Evolutionary conservation across 495 filamentous ascomycete genomes (phyloP), one percentile per base, ranked within the genome.

Genomic region (Aspergillus incahuasiensis): DNA sequence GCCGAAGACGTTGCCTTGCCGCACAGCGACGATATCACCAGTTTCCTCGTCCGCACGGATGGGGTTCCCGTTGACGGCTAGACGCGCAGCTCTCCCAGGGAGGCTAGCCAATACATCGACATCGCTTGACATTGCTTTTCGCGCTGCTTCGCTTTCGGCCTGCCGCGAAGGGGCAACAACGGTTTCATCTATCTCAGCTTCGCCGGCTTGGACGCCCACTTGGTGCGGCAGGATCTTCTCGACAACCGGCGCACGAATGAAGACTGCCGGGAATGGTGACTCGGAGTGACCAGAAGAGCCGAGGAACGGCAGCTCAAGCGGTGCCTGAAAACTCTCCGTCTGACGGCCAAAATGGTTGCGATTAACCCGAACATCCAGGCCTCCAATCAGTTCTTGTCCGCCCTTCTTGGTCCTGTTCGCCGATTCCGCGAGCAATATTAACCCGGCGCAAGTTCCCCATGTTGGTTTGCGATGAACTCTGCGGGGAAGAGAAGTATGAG

Each of bases 291-390:
- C 61, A 13, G 54, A 47, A 7, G 56, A 35, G 2, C 70, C 58
- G 13, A 97, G 74, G 66, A 96, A 96, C 0, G 84, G 82, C 41
- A 98, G 71, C 28, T 86, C 73, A 21, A 97, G 63, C 35, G 87
- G 81, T 2, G 85, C 84, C 62, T 92, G 85, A 68, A 98, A 98
- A 63, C 90, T 95, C 72, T 98, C 91, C 22, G 87, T 83, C 72
- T 98, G 94, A 46, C 95, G 81, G 19, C 94, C 94, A 66, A 96
- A 98, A 69, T 96, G 88, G 64, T 98, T 98, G n/a, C 94, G 76
- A 63, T 92, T 88, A 47, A 98, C 91, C 44, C 89, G 80, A 28
- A 98, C 92, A 64, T 92, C 87, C 22, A 98, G 78, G 11, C 94
- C 94, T 1, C 94, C 94, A 41, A 98, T 90, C 19, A 97, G 81